Percentiles rank a stretch among this genome's conserved stretches.
phyloP scores from a whole-genome alignment of 179 eudicot genomes.

The Beta macrorhiza region DNA sequence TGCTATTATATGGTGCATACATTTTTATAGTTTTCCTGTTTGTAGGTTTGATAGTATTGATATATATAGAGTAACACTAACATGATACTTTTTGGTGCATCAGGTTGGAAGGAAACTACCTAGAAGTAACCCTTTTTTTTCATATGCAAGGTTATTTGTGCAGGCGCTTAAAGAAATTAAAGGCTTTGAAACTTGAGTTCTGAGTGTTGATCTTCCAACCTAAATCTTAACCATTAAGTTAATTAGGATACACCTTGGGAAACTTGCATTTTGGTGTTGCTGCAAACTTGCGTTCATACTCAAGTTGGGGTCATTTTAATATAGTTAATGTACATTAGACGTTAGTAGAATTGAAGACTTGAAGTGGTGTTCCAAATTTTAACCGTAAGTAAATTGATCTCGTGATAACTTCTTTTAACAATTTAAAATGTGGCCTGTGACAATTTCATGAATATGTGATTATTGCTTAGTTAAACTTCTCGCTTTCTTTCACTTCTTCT shows the following conservation, averaged over 20 bases:
- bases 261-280: background rate
- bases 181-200: slow-evolving; percentile 25
- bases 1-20: slow-evolving; percentile 19
- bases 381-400: too few species aligned
- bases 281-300: background rate
- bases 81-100: background rate
- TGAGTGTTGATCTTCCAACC: background rate
- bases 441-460: too few species aligned
- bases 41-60: background rate
- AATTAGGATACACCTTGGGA: background rate
- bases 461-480: too few species aligned
- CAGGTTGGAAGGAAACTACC: slow-evolving; percentile 11
- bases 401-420: too few species aligned
- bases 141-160: slow-evolving; percentile 15
- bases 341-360: too few species aligned
- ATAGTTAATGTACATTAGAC: too few species aligned
- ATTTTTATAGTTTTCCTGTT: background rate
- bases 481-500: too few species aligned
- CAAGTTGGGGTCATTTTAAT: too few species aligned
- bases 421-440: too few species aligned
- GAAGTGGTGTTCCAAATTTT: too few species aligned
- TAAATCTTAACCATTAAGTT: slow-evolving; percentile 26
- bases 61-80: background rate
- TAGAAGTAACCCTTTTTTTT: slow-evolving; percentile 16
- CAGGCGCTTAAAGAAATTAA: slow-evolving; percentile 15